Base-by-base conservation (phyloP, 2,329 filamentous ascomycete genomes). In the Aspergillus tubingensis region DNA sequence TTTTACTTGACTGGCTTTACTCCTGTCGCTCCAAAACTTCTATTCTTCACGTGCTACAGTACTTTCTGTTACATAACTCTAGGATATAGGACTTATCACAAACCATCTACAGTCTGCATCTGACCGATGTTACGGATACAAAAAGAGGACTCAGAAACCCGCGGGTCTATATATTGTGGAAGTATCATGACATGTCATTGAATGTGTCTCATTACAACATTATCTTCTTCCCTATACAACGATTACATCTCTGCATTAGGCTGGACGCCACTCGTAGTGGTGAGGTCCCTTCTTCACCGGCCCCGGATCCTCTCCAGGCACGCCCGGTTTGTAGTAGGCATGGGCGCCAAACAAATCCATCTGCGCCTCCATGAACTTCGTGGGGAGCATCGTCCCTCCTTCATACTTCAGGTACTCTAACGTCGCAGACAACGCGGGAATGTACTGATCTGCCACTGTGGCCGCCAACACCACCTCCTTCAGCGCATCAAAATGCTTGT, bases 321-420 rank as follows among this genome's bases (percentile, higher is more conserved):
- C 78, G 5, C 72, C 70, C 4, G 74, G 72, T 61, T 74, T 75
- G 69, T 90, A 86, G 70, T 85, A 91, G 76, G 83, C 85, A 72
- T 91, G 88, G 39, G 82, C 81, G 0, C 88, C 88, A 70, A 91
- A 91, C 68, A 86, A 90, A 69, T 91, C 88, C 71, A 91, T 76
- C 76, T 91, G 83, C 0, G 88, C 88, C 74, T 91, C 88, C 76
- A 88, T 87, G 69, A 91, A 90, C 59, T 84, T 82, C 3, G 87
- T 90, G 0, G 88, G 88, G 32, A 91, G 72, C 60, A 83, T 81
- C 3, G 82, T 84, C 15, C 83, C 83, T 1, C 81, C 83, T 27
- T 81, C 81, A 56, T 88, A 88, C 74, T 91, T 91, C 67, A 88
- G 75, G 67, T 88, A 90, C 65, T 91, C 88, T 56, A 91, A 69